Conservation (phyloP, 768 basidiomycete species). For the Phallus indusiatus region DNA sequence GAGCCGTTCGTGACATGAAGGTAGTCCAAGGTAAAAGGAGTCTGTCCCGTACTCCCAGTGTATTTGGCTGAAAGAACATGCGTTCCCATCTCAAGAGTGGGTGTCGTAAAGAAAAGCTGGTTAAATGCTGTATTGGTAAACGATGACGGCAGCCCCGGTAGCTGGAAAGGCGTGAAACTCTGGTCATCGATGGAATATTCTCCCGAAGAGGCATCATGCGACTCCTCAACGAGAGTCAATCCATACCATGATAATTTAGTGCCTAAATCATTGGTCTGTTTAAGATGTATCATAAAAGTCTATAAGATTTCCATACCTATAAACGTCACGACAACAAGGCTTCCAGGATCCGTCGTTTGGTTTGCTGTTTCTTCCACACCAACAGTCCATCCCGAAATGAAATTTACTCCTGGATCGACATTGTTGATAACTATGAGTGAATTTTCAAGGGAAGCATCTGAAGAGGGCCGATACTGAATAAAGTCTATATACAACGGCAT, state of each 20-base stretch:
- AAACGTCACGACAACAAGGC: too few relatives aligned
- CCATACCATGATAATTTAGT: background rate
- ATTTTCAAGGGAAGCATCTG: background rate
- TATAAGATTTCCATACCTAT: too few relatives aligned
- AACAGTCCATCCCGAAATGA: background rate
- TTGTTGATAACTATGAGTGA: background rate
- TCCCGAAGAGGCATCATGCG: background rate
- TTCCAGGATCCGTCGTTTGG: too few relatives aligned
- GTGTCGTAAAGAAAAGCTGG: background rate
- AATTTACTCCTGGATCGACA: background rate
- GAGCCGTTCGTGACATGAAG: background rate
- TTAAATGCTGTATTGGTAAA: background rate
- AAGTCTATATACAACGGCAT: background rate
- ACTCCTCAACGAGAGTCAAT: background rate
- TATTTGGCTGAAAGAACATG: background rate
- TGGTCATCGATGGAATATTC: background rate
- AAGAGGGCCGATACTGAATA: background rate
- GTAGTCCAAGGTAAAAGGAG: background rate
- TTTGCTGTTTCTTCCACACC: too few relatives aligned
- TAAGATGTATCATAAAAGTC: too few relatives aligned
- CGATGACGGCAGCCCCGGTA: background rate
- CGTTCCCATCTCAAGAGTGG: background rate
- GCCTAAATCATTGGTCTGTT: background rate
- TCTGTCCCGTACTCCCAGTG: background rate
- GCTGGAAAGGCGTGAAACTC: background rate